Conservation (phyloP, 2,329 filamentous ascomycete species). For the Colletotrichum tropicicola region DNA sequence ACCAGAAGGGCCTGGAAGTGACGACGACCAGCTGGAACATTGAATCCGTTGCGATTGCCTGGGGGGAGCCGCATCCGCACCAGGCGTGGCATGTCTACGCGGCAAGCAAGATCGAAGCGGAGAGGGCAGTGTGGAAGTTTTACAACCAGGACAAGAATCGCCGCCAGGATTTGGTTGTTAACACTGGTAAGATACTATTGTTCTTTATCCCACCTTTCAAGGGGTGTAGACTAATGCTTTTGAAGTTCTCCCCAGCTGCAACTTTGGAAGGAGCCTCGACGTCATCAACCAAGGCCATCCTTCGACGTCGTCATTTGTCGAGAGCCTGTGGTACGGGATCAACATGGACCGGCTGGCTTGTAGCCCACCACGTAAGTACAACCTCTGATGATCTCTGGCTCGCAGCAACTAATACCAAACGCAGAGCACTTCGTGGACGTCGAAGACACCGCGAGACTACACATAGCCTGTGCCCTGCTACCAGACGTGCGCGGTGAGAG, state of each 20-base stretch:
- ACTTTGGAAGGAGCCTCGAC: constrained; percentile 36
- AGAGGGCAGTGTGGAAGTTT: constrained; percentile 49
- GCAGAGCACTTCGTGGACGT: constrained; percentile 57
- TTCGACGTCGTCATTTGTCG: constrained; percentile 35
- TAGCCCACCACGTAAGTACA: constrained; percentile 15
- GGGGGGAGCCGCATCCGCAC: constrained; percentile 41
- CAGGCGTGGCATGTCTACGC: constrained; percentile 42
- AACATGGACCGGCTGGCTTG: constrained; percentile 5
- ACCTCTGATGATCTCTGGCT: neutral
- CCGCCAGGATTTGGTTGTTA: constrained; percentile 46
- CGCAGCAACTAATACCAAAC: neutral
- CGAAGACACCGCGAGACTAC: constrained; percentile 58
- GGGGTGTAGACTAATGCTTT: neutral
- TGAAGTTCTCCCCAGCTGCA: constrained; percentile 39
- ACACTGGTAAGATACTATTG: constrained; percentile 46
- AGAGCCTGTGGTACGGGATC: constrained; percentile 35
- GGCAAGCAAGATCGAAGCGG: constrained; percentile 48
- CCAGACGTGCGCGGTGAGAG: constrained; percentile 55
- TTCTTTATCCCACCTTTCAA: constrained; percentile 34
- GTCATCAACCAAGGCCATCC: constrained; percentile 32
- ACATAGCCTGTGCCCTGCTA: constrained; percentile 60
- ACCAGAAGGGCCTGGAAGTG: constrained; percentile 22
- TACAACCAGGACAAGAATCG: constrained; percentile 40
- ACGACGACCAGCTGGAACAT: constrained; percentile 46
- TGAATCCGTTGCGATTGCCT: constrained; percentile 42